Evolutionary conservation across 345 rosid species (phyloP), one percentile per base, ranked within the genome.

Genomic region (Boechera stricta): DNA sequence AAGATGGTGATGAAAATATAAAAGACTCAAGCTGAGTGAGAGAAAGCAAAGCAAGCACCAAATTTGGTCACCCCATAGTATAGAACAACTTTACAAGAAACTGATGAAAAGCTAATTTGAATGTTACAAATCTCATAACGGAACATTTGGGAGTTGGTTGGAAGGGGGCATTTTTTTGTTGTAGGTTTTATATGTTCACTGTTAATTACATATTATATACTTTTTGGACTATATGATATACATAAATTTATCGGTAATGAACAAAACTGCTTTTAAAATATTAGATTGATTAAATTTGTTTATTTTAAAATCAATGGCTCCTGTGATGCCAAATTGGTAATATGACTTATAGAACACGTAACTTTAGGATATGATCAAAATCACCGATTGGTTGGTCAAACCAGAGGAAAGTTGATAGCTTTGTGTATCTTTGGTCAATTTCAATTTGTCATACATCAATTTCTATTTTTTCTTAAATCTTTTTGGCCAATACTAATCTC

Each of bases 61-160:
- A 60, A 36, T 45, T 49, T 64, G 67, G 39, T 77, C 72, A 64
- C 58, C 58, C 71, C 71, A 33, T 44, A 71, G 60, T 64, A 18
- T 29, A 71, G 53, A 45, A 51, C 4, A 10, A 44, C 10, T 3
- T 76, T 54, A 55, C 80, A 69, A 26, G 71, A 53, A 67, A 54
- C 52, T 69, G 52, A 70, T 62, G 39, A 28, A 59, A 42, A 8
- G 60, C 76, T 77, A 64, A 77, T 66, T 76, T 64, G 51, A 62
- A 63, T 55, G 36, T 69, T 71, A 55, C 64, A 16, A 54, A 69
- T 61, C 57, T 32, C 74, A 39, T 2, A 8, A 21, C 16, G 2
- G 48, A 56, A 51, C 42, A 51, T 38, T 38, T 62, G 51, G 28
- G 63, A 16, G 31, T 39, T 63, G 62, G 31, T 39, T 63, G 62